Evolutionary conservation across 805 yeast genomes (phyloP), one percentile per base, ranked within the genome.

Genomic region (Wickerhamomyces alni): DNA sequence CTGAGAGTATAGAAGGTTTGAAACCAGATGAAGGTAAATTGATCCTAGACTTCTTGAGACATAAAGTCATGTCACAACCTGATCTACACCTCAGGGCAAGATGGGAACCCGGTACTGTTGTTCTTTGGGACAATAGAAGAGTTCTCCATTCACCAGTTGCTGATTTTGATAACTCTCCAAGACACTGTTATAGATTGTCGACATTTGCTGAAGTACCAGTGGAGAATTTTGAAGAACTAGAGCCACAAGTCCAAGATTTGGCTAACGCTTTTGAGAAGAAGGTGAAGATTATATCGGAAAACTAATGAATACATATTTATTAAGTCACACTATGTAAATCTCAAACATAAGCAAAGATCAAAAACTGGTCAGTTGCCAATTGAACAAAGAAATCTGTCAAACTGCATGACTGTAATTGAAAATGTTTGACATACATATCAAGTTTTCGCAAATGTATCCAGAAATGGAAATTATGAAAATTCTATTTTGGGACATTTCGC

Each of bases 121-220:
- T 31, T 12, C 17, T 37, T 6, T 37, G 39, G 39, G 39, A 37
- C 25, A 37, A 37, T 15, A 37, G 39, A 37, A 37, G 39, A 31
- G 27, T n/a, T 11, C 7, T 26, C 17, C 37, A 35, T 17, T 27
- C 37, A 4, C 26, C 37, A 35, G 16, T 33, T 18, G 27, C 28
- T 8, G 38, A 35, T 29, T 18, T 29, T 22, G 33, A 28, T 4
- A 21, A 29, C 13, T 13, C 27, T 6, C 17, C 21, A 35, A 28
- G 38, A 28, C 75, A 70, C 45, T 44, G 46, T 24, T 48, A 46
- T 39, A 42, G 52, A 41, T 37, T 48, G 26, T 39, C 48, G 2
- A 38, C 49, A 2, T 73, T 74, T 47, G 87, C 80, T 17, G 89
- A 82, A 58, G 67, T 80, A 54, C 88, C 88, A 21, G 37, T 35